These are phyloP conservation scores for Lactifluus rugatus DNA, from an alignment of 768 basidiomycete species.

Conservation along the genomic window DNA sequence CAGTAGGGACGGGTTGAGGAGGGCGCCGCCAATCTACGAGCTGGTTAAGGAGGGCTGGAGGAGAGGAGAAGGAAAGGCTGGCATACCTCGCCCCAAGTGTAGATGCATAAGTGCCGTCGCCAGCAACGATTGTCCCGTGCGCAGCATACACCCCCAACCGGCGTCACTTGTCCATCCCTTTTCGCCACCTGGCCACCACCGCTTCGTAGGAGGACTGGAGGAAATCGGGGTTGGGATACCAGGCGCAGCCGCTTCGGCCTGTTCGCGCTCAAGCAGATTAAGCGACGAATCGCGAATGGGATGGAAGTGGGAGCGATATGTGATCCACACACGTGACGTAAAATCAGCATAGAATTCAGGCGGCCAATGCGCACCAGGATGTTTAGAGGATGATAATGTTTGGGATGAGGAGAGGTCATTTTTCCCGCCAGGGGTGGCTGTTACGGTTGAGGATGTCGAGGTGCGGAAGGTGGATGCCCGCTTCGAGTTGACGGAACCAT, in stretches of 20 bases:
- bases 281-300: conserved; percentile 64
- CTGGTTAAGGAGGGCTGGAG: not conserved
- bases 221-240: not conserved
- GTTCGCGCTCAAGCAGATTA: conserved; percentile 30
- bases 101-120: conserved; percentile 70
- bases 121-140: conserved; percentile 77
- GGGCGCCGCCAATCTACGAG: conserved; percentile 77
- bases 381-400: conserved; percentile 22
- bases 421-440: conserved; percentile 23
- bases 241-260: conserved; percentile 23
- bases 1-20: conserved; percentile 44
- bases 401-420: conserved; percentile 26
- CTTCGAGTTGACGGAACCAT: conserved; percentile 34
- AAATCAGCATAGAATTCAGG: conserved; percentile 84
- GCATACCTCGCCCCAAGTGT: conserved; percentile 65
- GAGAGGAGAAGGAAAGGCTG: not conserved
- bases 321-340: conserved; percentile 80
- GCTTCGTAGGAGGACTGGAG: conserved; percentile 36
- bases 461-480: conserved; percentile 39
- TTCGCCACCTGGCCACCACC: conserved; percentile 62
- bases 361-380: conserved; percentile 44
- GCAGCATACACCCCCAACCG: conserved; percentile 89
- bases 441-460: conserved; percentile 31
- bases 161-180: conserved; percentile 79
- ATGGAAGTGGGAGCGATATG: conserved; percentile 80